A percentile compares a stretch with the other conserved stretches of the same genome.
phyloP scores from a whole-genome alignment of 768 basidiomycete species.

The Mycena polygramma region DNA sequence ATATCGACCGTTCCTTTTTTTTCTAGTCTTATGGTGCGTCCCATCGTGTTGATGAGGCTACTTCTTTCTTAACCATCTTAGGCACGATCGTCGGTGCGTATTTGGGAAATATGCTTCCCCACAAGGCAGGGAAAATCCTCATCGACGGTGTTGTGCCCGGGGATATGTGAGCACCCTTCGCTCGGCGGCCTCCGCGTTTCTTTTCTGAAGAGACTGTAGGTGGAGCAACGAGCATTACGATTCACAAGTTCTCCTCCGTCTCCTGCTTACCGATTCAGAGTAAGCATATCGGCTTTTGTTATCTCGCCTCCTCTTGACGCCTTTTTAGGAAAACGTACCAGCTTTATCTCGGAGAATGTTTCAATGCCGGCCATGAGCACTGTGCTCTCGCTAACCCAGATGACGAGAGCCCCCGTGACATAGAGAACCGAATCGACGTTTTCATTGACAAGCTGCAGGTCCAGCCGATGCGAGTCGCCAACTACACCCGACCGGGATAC shows the following conservation, averaged over 20 bases:
- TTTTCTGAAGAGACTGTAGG: background rate
- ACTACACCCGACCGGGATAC: constrained; percentile 31
- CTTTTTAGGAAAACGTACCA: constrained; percentile 35
- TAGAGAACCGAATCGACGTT: constrained; percentile 30
- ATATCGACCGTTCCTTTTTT: background rate
- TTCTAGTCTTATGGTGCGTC: constrained; percentile 32
- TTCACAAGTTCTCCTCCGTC: constrained; percentile 29
- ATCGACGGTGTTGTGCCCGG: constrained; percentile 35
- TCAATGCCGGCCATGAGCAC: constrained; percentile 25
- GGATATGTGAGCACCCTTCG: constrained; percentile 20
- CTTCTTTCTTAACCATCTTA: constrained; percentile 1
- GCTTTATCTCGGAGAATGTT: constrained; percentile 32
- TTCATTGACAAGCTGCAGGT: constrained; percentile 29
- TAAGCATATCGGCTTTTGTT: background rate
- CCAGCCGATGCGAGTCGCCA: constrained; percentile 29
- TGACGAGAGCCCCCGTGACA: constrained; percentile 19
- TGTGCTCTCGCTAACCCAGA: constrained; percentile 17
- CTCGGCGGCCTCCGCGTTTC: background rate
- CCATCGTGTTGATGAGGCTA: background rate
- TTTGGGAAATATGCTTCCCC: constrained; percentile 36
- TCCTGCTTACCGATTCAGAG: constrained; percentile 35
- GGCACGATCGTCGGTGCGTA: constrained; percentile 33
- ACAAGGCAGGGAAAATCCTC: constrained; percentile 36
- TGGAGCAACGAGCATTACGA: constrained; percentile 36
- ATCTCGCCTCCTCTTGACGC: background rate